Base-by-base conservation (phyloP, 805 yeast genomes). In the Cyberlindnera xishuangbannaensis region DNA sequence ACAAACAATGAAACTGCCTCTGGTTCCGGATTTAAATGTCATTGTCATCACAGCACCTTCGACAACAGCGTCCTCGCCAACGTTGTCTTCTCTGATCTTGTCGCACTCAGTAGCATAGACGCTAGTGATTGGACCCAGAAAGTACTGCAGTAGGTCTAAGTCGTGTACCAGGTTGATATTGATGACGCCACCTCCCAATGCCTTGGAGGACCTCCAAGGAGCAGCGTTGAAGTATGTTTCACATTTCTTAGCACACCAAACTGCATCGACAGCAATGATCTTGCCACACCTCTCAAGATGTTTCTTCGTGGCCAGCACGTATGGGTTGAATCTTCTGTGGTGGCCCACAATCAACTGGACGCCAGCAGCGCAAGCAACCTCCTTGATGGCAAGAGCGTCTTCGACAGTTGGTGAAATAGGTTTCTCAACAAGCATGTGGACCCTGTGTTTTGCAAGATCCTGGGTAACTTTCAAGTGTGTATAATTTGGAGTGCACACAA, bases 271-370 rank as follows among this genome's bases (percentile, higher is more conserved):
- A 12, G 48, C 48, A 23, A 44, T 33, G 33, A 44, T 30, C 24
- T 34, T 26, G 7, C 48, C 48, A 16, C 39, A 34, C 17, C 38
- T 25, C 22, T 32, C 34, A 18, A 44, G 27, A 22, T 41, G 41
- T 13, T 21, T 41, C 42, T 44, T 44, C 7, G 48, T 38, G 11
- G 45, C 43, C 9, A 44, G 19, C 16, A 38, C 44, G 28, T 44
- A 44, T 11, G 48, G 48, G 40, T 44, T 44, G 39, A 44, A 44
- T 25, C 48, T 32, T 33, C 48, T 41, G 33, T 44, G 48, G 27
- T 44, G 48, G 10, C 48, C 48, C 18, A 44, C 45, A 8, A 44
- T 32, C 18, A 44, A 30, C 28, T 37, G 37, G 16, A 44, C 31
- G 16, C 30, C 29, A 11, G 36, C 31, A 14, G 26, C n/a, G 12